Evolutionary conservation across 2,329 filamentous ascomycete genomes (phyloP).

Genomic region (Coniosporium tulheliwenetii): DNA sequence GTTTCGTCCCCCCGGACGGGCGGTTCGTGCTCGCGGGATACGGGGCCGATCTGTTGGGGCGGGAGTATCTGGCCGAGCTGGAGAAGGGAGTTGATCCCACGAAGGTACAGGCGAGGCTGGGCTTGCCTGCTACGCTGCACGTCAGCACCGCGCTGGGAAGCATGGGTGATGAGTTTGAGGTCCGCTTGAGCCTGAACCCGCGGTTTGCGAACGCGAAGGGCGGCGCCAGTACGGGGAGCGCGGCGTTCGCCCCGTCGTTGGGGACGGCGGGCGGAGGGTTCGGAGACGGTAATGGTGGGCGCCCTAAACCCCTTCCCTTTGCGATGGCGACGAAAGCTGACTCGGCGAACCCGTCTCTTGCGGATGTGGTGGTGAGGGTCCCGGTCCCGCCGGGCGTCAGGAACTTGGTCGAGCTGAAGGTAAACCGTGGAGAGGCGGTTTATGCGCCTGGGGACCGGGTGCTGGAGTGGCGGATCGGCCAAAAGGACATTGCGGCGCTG

Average conservation of each 20-base stretch:
- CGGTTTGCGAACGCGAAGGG: slow-evolving; percentile 33
- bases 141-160: slow-evolving; percentile 66
- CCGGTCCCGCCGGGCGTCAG: slow-evolving; percentile 67
- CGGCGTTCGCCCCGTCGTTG: not conserved
- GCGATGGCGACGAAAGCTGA: slow-evolving; percentile 18
- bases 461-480: slow-evolving; percentile 71
- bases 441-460: slow-evolving; percentile 58
- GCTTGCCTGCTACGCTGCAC: slow-evolving; percentile 68
- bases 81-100: slow-evolving; percentile 1
- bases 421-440: slow-evolving; percentile 67
- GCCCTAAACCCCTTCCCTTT: not conserved
- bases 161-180: slow-evolving; percentile 73
- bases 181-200: slow-evolving; percentile 57
- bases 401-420: slow-evolving; percentile 68
- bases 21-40: slow-evolving; percentile 88
- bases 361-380: slow-evolving; percentile 63
- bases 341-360: slow-evolving; percentile 32
- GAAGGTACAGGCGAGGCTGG: slow-evolving; percentile 41
- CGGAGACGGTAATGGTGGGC: not conserved
- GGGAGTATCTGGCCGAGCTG: slow-evolving; percentile 20
- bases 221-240: slow-evolving; percentile 7
- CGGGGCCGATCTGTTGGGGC: slow-evolving; percentile 77
- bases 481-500: slow-evolving; percentile 50
- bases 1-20: slow-evolving; percentile 89
- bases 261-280: not conserved